Conservation (phyloP, 306 rosid species). For the Sphenostylis stenocarpa region DNA sequence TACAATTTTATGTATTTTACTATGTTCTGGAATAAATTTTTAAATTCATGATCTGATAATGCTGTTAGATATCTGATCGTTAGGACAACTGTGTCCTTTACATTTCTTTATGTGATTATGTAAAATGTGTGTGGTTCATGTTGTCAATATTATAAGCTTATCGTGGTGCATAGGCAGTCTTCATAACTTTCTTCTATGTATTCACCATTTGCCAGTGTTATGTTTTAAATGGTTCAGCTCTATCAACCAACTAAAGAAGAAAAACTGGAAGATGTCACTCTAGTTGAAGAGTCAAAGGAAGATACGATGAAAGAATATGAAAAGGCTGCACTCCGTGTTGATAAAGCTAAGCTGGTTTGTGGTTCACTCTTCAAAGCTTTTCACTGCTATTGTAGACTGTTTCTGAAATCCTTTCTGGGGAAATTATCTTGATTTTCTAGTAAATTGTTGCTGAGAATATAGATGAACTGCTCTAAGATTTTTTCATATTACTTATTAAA, state of each 20-base stretch:
- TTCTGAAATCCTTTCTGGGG: background rate
- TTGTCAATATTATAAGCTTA: background rate
- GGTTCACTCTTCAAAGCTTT: slow-evolving; percentile 30
- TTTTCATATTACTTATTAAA: background rate
- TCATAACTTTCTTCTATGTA: slow-evolving; percentile 12
- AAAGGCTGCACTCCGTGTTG: slow-evolving; percentile 70
- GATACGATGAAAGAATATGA: slow-evolving; percentile 71
- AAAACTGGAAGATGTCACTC: slow-evolving; percentile 54
- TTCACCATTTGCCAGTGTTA: slow-evolving; percentile 8
- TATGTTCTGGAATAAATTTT: background rate
- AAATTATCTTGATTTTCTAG: background rate
- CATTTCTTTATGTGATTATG: slow-evolving; percentile 5
- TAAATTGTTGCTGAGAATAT: background rate
- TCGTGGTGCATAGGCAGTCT: background rate
- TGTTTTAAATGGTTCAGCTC: slow-evolving; percentile 50
- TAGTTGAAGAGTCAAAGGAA: slow-evolving; percentile 64
- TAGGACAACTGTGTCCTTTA: background rate
- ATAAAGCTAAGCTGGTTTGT: slow-evolving; percentile 77
- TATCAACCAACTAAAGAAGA: slow-evolving; percentile 59
- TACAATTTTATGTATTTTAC: background rate
- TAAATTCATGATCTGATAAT: background rate
- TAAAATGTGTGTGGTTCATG: background rate
- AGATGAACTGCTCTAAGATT: background rate
- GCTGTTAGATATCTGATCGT: background rate
- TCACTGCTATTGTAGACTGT: slow-evolving; percentile 2